These are phyloP conservation scores for Serendipita sp. DNA, from an alignment of 768 basidiomycete genomes.

Conservation along the genomic window DNA sequence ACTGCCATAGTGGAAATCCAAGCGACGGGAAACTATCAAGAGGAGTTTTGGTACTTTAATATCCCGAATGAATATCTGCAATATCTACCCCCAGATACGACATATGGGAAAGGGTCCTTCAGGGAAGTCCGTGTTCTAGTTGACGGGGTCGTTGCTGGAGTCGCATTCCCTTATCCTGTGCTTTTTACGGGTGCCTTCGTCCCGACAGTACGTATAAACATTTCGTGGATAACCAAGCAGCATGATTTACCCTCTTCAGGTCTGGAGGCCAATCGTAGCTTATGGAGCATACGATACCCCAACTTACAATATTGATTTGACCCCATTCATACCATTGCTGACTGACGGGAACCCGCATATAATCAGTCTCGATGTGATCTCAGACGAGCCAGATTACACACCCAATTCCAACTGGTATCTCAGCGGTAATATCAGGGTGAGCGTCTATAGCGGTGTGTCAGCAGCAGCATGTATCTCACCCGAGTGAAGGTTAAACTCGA, in stretches of 20 bases:
- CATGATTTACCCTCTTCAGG: neutral
- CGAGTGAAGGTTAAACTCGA: slow-evolving; percentile 38
- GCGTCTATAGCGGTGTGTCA: neutral
- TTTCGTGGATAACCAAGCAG: neutral
- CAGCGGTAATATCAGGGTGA: slow-evolving; percentile 43
- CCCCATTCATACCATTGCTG: slow-evolving; percentile 58
- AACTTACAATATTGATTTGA: slow-evolving; percentile 62
- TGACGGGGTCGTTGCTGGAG: slow-evolving; percentile 39
- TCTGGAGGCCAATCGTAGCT: slow-evolving; percentile 47
- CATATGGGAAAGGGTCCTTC: slow-evolving; percentile 37
- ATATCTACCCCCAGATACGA: slow-evolving; percentile 35
- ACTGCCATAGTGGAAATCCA: too few relatives aligned
- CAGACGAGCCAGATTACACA: slow-evolving; percentile 48
- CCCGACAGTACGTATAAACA: slow-evolving; percentile 33
- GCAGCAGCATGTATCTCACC: too few relatives aligned
- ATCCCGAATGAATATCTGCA: slow-evolving; percentile 41
- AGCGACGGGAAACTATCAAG: slow-evolving; percentile 47
- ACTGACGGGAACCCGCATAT: slow-evolving; percentile 54
- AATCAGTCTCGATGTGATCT: slow-evolving; percentile 57
- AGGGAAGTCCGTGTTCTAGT: slow-evolving; percentile 47
- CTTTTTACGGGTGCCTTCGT: slow-evolving; percentile 66
- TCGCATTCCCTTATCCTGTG: slow-evolving; percentile 40
- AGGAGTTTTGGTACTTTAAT: slow-evolving; percentile 77
- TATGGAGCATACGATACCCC: slow-evolving; percentile 67
- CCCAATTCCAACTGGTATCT: slow-evolving; percentile 61